Evolutionary conservation across 2,329 filamentous ascomycete species (phyloP), one percentile per base, ranked within the genome.

Genomic region (Blastomyces percursus): DNA sequence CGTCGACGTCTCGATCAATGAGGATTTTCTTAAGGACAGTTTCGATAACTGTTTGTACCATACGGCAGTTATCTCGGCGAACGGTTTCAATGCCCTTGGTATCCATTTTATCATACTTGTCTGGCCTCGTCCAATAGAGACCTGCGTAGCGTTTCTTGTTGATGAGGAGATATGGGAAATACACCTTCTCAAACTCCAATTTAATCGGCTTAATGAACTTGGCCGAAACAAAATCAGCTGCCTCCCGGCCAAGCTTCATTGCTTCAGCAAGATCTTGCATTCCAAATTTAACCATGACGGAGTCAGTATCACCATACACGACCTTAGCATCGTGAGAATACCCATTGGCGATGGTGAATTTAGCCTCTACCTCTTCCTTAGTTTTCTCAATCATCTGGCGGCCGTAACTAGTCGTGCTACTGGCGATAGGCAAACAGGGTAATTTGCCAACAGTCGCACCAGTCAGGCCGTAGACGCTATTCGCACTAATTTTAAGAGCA

Each of bases 81-180:
- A 99, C 95, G 3, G 94, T 99, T 77, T 99, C 94, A 68, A 99
- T 97, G 81, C 94, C 94, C 75, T 99, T 99, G 64, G 91, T 97
- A 76, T 99, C 94, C 95, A 99, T 99, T 81, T 97, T 99, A 82
- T 99, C 95, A 75, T 89, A 94, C 76, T 96, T 96, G 51, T 93
- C 84, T 0, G 93, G 85, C 67, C 89, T 94, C 5, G 94, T 99
- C 92, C 92, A 99, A 78, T 91, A 97, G 40, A 99, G 78, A n/a
- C 94, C 94, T 9, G 94, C 94, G 71, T 99, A 99, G 66, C 94
- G 89, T 81, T 99, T 99, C 81, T 99, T 99, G 85, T 99, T 99
- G 85, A 99, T 99, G 60, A 99, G 82, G 42, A 99, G 82, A 73
- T 99, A 99, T 0, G 94, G 94, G 74, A 89, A 99, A 77, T 99